Conservation (phyloP, 441 rosid species). For the Erodium moschatum region DNA sequence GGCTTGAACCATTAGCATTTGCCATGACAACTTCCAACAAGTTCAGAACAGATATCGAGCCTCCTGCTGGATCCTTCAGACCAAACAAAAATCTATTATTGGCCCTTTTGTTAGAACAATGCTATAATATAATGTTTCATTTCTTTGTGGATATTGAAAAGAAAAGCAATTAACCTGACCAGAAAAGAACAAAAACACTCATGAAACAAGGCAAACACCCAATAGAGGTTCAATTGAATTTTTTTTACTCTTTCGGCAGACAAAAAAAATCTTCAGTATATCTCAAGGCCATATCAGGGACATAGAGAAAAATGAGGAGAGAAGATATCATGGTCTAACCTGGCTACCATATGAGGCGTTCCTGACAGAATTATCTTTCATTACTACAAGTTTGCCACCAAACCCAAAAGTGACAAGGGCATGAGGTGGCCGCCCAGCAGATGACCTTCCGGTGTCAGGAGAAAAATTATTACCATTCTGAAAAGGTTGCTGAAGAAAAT, state of each 20-base stretch:
- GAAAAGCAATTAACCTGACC: too few relatives aligned
- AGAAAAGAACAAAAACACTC: neutral
- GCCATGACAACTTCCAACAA: slow-evolving; percentile 55
- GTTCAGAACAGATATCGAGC: slow-evolving; percentile 55
- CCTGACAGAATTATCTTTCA: slow-evolving; percentile 51
- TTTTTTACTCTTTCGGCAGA: neutral
- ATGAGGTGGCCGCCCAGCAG: slow-evolving; percentile 95
- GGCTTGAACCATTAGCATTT: slow-evolving; percentile 31
- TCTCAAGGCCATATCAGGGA: neutral
- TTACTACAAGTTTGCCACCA: slow-evolving; percentile 84
- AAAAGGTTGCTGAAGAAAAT: slow-evolving; percentile 37
- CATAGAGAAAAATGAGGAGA: neutral
- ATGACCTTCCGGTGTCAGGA: slow-evolving; percentile 46
- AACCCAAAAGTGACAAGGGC: slow-evolving; percentile 84
- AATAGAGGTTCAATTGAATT: neutral
- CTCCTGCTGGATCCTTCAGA: slow-evolving; percentile 46
- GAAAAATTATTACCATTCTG: slow-evolving; percentile 44
- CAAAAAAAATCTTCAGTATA: slow-evolving; percentile 4
- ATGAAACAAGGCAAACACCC: neutral
- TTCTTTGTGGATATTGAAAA: neutral
- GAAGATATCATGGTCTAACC: slow-evolving; percentile 40
- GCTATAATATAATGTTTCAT: neutral
- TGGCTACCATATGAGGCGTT: slow-evolving; percentile 56
- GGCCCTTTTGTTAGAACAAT: slow-evolving; percentile 14
- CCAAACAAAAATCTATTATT: slow-evolving; percentile 20